Conservation (phyloP, 345 rosid genomes). For the Corchorus olitorius region DNA sequence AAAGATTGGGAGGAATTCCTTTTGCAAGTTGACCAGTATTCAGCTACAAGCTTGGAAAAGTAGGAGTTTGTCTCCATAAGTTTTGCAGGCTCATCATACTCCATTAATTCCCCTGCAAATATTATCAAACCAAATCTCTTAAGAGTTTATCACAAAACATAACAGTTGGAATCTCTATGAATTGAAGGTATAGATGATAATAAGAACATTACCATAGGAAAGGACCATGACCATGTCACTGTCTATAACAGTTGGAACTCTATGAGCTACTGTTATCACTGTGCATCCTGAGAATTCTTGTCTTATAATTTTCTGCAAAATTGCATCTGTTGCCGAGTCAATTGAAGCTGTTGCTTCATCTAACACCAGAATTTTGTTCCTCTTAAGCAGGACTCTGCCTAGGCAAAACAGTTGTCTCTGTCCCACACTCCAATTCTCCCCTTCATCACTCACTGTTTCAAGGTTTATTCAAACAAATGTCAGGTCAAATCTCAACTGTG, state of each 20-base stretch:
- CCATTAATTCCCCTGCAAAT: conserved; percentile 36
- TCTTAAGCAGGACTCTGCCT: conserved; percentile 65
- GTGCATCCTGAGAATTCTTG: conserved; percentile 69
- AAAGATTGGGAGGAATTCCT: conserved; percentile 26
- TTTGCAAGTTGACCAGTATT: conserved; percentile 70
- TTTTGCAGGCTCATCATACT: conserved; percentile 61
- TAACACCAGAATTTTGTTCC: conserved; percentile 63
- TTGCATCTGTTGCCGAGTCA: conserved; percentile 71
- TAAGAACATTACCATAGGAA: conserved; percentile 50
- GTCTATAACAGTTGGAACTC: conserved; percentile 72
- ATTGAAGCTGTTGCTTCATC: conserved; percentile 82
- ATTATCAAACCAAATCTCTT: too few species aligned
- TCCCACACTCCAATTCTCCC: conserved; percentile 88
- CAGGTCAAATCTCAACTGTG: background rate
- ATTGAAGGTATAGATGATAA: too few species aligned
- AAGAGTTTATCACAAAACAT: too few species aligned
- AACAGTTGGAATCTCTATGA: too few species aligned
- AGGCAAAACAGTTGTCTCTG: conserved; percentile 76
- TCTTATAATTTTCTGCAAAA: conserved; percentile 63
- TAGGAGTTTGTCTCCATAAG: conserved; percentile 62
- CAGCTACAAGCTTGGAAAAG: conserved; percentile 74
- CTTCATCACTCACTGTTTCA: conserved; percentile 66
- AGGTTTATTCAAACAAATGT: background rate
- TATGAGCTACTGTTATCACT: conserved; percentile 72
- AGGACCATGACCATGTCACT: conserved; percentile 91